A percentile compares a stretch with the other conserved stretches of the same genome.
These are phyloP conservation scores for Jacaranda copaia DNA, from an alignment of 257 asterid species.

Conservation along the genomic window DNA sequence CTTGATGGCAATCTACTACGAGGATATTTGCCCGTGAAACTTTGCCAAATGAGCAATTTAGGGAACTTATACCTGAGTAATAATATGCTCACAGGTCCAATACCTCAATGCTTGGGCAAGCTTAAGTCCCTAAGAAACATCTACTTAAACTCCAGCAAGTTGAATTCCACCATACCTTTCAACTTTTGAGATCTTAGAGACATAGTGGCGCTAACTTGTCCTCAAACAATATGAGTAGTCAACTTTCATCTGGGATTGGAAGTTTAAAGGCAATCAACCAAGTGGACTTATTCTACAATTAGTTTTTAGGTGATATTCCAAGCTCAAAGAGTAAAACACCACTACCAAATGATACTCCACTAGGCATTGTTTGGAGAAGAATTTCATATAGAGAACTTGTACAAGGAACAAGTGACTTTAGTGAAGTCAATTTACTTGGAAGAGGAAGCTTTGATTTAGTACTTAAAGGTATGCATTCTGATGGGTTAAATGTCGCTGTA, in stretches of 20 bases:
- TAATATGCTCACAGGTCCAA: no score
- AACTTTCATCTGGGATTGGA: no score
- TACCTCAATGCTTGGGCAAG: no score
- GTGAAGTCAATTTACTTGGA: no score
- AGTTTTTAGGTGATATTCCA: slow-evolving; percentile 35
- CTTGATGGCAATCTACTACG: slow-evolving; percentile 33
- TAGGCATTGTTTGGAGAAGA: slow-evolving; percentile 30
- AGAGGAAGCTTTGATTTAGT: no score
- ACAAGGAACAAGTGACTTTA: no score
- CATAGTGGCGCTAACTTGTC: slow-evolving; percentile 31
- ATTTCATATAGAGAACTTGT: slow-evolving; percentile 43
- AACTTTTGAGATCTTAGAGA: slow-evolving; percentile 41
- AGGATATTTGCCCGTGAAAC: slow-evolving; percentile 38
- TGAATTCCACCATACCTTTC: slow-evolving; percentile 41
- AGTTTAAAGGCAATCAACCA: no score
- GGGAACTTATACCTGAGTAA: slow-evolving; percentile 37
- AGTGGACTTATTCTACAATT: slow-evolving; percentile 39
- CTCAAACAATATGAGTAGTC: no score
- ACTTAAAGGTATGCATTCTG: no score
- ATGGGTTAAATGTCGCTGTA: slow-evolving; percentile 43
- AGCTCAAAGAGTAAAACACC: slow-evolving; percentile 19
- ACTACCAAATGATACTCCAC: background rate
- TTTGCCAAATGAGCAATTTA: slow-evolving; percentile 37
- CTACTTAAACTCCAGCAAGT: slow-evolving; percentile 27
- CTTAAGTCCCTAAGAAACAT: no score